Percentiles rank a stretch among this genome's conserved stretches.
These are phyloP conservation scores for Hypoxylon sp. DNA, from an alignment of 2,329 filamentous ascomycete genomes.

Conservation along the genomic window DNA sequence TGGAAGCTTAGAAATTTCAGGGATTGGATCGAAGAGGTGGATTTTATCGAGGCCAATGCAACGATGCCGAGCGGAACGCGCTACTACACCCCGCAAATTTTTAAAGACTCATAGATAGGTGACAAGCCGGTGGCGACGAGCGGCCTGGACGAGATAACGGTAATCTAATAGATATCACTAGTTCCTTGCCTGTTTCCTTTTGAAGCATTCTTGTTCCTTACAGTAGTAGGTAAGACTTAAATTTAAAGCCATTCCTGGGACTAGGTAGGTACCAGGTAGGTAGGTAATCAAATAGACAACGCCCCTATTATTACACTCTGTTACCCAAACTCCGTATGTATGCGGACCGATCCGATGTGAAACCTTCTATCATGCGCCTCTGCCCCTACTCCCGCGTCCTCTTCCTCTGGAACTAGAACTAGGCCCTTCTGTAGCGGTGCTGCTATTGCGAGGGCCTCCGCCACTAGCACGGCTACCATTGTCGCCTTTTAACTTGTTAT, in stretches of 20 bases:
- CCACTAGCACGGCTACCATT: slow-evolving; percentile 29
- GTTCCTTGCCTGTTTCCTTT: background rate
- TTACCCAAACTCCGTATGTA: slow-evolving; percentile 28
- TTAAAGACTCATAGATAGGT: background rate
- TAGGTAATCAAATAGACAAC: background rate
- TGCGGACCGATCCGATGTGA: background rate
- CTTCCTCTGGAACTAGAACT: slow-evolving; percentile 36
- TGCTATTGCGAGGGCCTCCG: slow-evolving; percentile 15
- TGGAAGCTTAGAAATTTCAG: slow-evolving; percentile 10
- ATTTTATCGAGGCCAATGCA: slow-evolving; percentile 33
- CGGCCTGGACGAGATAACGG: background rate
- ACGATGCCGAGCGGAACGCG: slow-evolving; percentile 32
- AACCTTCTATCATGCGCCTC: slow-evolving; percentile 24
- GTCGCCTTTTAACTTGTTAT: slow-evolving; percentile 40
- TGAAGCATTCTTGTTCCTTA: background rate
- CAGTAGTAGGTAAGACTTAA: too few relatives aligned
- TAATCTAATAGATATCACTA: background rate
- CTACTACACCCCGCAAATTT: slow-evolving; percentile 25
- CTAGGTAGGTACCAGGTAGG: background rate
- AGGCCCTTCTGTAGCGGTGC: slow-evolving; percentile 16
- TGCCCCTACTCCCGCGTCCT: slow-evolving; percentile 41
- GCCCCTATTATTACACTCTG: background rate
- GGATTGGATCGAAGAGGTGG: slow-evolving; percentile 43
- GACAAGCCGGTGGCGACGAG: background rate
- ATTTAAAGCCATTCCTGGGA: too few relatives aligned